Conservation (phyloP, 2,329 filamentous ascomycete species). For the Didymella segeticola region DNA sequence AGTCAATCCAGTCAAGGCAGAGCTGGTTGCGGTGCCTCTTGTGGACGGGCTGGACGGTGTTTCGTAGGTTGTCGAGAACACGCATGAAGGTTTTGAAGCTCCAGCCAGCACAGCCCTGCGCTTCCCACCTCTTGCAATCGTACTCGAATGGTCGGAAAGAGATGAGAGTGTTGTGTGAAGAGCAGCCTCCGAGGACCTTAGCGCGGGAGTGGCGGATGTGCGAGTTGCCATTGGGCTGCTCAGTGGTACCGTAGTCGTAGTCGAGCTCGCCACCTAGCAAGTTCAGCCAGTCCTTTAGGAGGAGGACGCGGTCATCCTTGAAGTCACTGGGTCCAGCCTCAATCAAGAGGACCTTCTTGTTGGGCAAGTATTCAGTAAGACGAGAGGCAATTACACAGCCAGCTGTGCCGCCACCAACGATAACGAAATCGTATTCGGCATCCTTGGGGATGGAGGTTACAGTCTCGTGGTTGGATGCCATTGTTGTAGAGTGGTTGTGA, state of each 20-base stretch:
- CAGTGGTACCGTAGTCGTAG: slow-evolving; percentile 88
- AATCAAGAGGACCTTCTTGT: slow-evolving; percentile 81
- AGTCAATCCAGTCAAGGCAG: slow-evolving; percentile 86
- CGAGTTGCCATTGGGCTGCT: slow-evolving; percentile 91
- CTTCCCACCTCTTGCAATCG: slow-evolving; percentile 84
- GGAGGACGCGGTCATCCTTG: slow-evolving; percentile 84
- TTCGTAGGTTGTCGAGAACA: slow-evolving; percentile 81
- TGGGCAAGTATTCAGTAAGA: slow-evolving; percentile 80
- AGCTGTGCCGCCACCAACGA: slow-evolving; percentile 84
- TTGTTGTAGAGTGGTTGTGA: slow-evolving; percentile 16
- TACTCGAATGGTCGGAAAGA: slow-evolving; percentile 91
- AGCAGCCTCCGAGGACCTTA: slow-evolving; percentile 91
- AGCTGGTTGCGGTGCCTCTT: slow-evolving; percentile 86
- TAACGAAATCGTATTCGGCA: slow-evolving; percentile 78
- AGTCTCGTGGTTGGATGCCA: slow-evolving; percentile 61
- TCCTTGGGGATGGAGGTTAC: slow-evolving; percentile 66
- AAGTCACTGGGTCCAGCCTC: slow-evolving; percentile 90
- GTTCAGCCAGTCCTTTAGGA: slow-evolving; percentile 85
- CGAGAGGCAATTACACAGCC: slow-evolving; percentile 84
- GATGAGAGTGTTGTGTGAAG: slow-evolving; percentile 92
- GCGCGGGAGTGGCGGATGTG: slow-evolving; percentile 90
- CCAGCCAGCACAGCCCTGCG: slow-evolving; percentile 83
- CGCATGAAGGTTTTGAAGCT: slow-evolving; percentile 84
- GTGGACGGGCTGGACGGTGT: slow-evolving; percentile 90
- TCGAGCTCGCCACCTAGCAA: slow-evolving; percentile 85